Evolutionary conservation across 345 rosid species (phyloP), one percentile per base, ranked within the genome.

Genomic region (Sisymbrium altissimum): DNA sequence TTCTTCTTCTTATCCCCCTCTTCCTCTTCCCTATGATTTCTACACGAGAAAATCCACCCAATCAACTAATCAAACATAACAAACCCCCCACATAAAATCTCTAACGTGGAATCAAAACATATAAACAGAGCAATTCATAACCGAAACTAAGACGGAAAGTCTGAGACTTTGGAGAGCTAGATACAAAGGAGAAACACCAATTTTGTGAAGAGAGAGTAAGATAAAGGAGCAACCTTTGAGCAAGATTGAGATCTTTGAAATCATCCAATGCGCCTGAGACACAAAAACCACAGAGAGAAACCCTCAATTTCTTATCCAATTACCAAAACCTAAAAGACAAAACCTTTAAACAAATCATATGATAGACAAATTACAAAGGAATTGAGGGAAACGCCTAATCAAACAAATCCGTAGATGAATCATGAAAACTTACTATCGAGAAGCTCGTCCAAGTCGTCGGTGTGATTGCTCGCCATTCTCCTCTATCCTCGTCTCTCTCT

Each of bases 181-280:
- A 32, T 3, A 53, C 5, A 19, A 1, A 36, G n/a, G 60, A 36
- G 18, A 14, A 65, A 53, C 35, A 53, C 36, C 7, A 25, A 25
- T 27, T 9, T 29, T 18, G 18, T 53, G 35, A 13, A 48, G 8
- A 50, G 38, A 6, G 60, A 54, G 60, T 29, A 29, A n/a, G 60
- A 54, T 30, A 12, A 58, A 45, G 46, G 27, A 17, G 62, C 56
- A 33, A 85, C 94, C 85, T 86, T 78, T 79, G 91, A 80, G 87
- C 48, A 21, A 95, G 84, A 66, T 87, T 92, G 81, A 95, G 94
- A 79, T 59, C 83, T 85, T 89, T 90, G 85, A 95, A 92, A 81
- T 95, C 99, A 80, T 89, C 96, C 87, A 95, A 84, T 74, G 94
- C 99, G 55, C 99, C 99, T 95, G 82, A 65, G 68, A 66, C 17